Evolutionary conservation across 2,329 filamentous ascomycete genomes (phyloP), one percentile per base, ranked within the genome.

Genomic region (Fusarium beomiforme): DNA sequence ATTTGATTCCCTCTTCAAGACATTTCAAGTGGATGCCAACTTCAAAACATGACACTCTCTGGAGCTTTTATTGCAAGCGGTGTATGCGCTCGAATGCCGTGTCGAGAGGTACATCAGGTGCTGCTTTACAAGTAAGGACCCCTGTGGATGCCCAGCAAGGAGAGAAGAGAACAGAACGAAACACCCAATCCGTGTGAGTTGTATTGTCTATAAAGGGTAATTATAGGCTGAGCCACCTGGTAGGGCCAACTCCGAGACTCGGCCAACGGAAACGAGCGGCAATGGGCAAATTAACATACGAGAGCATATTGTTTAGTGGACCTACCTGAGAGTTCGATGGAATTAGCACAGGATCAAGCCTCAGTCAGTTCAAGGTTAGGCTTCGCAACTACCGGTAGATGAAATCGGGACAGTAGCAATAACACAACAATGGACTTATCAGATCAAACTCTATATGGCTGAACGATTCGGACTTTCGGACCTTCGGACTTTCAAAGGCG

Each of bases 191-290:
- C 53, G 21, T 55, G 42, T 70, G 47, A 68, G 47, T 49, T 71
- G 67, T 67, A 53, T 43, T 71, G 41, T 59, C 69, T 49, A 51
- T 44, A 69, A 71, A 16, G 29, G 46, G 55, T 23, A 55, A 54
- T 57, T 33, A 54, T 66, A 56, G 60, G 47, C 39, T 51, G 34
- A 65, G 31, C 26, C n/a, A 29, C 34, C 23, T 49, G 29, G 47
- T 8, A 46, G 33, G 34, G 31, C 39, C 53, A 62, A 33, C 43
- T 67, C 70, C 71, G 59, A 61, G 31, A 67, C 70, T 76, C 70
- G 74, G 70, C 69, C 72, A 67, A 74, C 72, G 72, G 69, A 63
- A 54, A 60, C 57, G 55, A 67, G 56, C 64, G 46, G 53, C 41
- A 6, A 63, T 67, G 47, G 26, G 26, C 41, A 42, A 67, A 56